Evolutionary conservation across 371 early-diverging fungal species (phyloP), one percentile per base, ranked within the genome.

Genomic region (Zopfochytrium polystomum): DNA sequence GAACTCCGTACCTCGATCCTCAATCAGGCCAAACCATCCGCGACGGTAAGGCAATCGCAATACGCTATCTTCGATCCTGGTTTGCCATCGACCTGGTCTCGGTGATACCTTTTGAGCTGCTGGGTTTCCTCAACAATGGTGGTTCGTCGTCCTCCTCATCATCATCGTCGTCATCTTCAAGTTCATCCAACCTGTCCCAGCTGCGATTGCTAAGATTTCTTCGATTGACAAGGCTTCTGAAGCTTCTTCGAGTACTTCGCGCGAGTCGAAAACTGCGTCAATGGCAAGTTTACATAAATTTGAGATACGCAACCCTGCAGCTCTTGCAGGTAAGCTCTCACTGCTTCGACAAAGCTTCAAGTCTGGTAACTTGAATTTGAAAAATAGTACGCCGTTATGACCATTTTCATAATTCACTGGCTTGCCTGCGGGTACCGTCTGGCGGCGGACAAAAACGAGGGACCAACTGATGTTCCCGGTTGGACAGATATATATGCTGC

Each of bases 251-350:
- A 22, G 77, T 79, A 26, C 60, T 79, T 30, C 42, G 77, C 3
- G 77, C 79, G 7, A 74, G 72, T 54, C 50, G 75, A 44, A 79
- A 79, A 46, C 57, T 79, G 50, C 65, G 71, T 38, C 70, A 79
- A 53, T 70, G 66, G 67, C 67, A 72, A 33, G 67, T 71, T 1
- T 47, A 72, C 15, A 65, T 69, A 13, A 66, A 70, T 29, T n/a
- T 76, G n/a, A 55, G 79, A 1, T 71, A 73, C 52, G 70, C 68
- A 2, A 62, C 72, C 3, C 9, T 79, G 11, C 65, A 74, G 51
- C 25, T 71, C 18, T 5, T 74, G 9, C 70, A 76, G 74, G 76
- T 78, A 58, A 25, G 63, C 29, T 55, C 42, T 33, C 15, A 11
- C 20, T 55, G 11, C n/a, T 32, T 18, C 23, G 22, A 5, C 49